Conservation (phyloP, 1,284 basidiomycete species). For the Cryptococcus depauperatus region DNA sequence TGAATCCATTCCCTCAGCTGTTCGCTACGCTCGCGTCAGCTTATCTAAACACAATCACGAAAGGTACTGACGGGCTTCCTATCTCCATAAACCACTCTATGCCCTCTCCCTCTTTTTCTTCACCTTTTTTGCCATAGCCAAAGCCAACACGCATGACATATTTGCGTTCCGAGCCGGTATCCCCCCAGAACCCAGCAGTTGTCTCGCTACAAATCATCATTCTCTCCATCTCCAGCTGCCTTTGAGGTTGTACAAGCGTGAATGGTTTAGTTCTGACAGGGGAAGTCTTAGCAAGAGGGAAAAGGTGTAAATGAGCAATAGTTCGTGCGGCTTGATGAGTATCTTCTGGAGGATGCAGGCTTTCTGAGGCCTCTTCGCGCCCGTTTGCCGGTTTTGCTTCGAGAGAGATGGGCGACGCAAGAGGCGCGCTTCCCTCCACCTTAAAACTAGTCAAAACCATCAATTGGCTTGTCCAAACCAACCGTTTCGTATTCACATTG, state of each 20-base stretch:
- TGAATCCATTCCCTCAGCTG: conserved; percentile 30
- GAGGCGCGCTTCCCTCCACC: conserved; percentile 10
- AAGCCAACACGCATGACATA: conserved; percentile 17
- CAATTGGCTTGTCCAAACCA: conserved; percentile 18
- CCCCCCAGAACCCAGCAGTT: conserved; percentile 18
- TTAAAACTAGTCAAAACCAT: conserved; percentile 21
- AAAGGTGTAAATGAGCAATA: conserved; percentile 1
- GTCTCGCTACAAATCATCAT: conserved; percentile 5
- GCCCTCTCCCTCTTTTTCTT: conserved; percentile 5
- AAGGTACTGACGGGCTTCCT: conserved; percentile 19
- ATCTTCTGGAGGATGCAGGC: not conserved
- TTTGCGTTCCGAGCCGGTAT: conserved; percentile 6
- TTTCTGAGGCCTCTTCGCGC: not conserved
- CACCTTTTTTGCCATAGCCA: conserved; percentile 2
- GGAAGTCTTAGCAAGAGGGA: not conserved
- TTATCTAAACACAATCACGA: not conserved
- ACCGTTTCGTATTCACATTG: conserved; percentile 3
- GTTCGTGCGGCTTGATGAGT: not conserved
- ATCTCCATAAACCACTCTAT: conserved; percentile 33
- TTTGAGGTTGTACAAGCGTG: not conserved
- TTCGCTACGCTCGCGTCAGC: conserved; percentile 10
- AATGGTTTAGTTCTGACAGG: conserved; percentile 1
- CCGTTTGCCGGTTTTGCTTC: too few species aligned
- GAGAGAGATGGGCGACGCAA: conserved; percentile 9
- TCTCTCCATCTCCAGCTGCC: conserved; percentile 14